Evolutionary conservation across 306 rosid species (phyloP).

Genomic region (Pterocarpus santalinus): DNA sequence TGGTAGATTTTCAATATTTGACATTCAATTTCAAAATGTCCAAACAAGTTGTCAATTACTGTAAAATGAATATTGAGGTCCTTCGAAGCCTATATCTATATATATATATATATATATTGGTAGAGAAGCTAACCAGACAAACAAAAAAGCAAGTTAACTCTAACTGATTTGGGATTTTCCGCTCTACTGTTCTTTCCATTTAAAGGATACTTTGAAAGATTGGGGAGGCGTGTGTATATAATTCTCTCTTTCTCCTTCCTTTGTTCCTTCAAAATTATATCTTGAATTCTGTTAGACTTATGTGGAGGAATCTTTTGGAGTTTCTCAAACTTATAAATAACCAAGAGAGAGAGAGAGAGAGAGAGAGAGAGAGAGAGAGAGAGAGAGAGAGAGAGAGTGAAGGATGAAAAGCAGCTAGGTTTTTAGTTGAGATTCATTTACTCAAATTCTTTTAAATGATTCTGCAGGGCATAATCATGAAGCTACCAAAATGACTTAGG

Average conservation of each 20-base stretch:
- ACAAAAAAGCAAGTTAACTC: neutral
- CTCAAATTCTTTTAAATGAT: neutral
- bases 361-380: neutral
- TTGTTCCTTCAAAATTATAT: neutral
- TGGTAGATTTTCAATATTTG: neutral
- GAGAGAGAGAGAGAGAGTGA: neutral
- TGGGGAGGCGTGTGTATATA: neutral
- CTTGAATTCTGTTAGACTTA: neutral
- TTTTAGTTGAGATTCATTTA: neutral
- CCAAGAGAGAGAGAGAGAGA: neutral
- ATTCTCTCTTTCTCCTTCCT: neutral
- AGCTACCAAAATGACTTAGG: too few relatives aligned
- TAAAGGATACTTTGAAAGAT: conserved; percentile 18
- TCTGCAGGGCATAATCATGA: too few relatives aligned
- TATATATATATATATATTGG: too few relatives aligned
- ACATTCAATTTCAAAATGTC: conserved; percentile 2
- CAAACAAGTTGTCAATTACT: too few relatives aligned
- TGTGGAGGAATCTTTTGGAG: neutral
- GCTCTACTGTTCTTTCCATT: neutral
- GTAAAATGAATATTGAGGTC: too few relatives aligned
- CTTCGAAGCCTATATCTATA: too few relatives aligned
- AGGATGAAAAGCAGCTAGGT: neutral
- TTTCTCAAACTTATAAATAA: conserved; percentile 3
- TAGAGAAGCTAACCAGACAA: too few relatives aligned
- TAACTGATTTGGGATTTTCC: conserved; percentile 29